Evolutionary conservation across 768 basidiomycete genomes (phyloP), one percentile per base, ranked within the genome.

Genomic region (Obba rivulosa): DNA sequence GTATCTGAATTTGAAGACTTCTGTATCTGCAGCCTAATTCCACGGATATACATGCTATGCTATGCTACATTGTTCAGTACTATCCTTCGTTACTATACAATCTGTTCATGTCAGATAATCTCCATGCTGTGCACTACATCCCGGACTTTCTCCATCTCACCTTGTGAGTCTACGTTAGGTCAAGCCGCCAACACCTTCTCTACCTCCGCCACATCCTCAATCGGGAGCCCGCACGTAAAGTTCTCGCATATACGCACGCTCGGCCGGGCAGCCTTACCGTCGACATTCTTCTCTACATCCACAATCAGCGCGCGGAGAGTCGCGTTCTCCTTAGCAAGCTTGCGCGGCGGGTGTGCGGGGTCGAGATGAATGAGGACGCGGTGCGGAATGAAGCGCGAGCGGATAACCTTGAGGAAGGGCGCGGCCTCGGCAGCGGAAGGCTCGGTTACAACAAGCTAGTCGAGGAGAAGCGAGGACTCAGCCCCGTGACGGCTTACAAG

Each of bases 201-300:
- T 34, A 62, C 52, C 53, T 53, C 62, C 18, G 43, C 50, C 9
- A 52, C 41, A 37, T 56, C 54, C 34, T 53, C 47, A 16, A 62
- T 43, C 11, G 60, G 60, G 20, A 58, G 34, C 8, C 60, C 55
- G 34, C 60, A 62, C 14, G 57, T 40, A 41, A 62, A 59, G 53
- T 57, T 56, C 54, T 59, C 53, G 49, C 60, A 62, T 13, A 62
- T 41, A 7, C 57, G 56, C 11, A 59, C 58, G 37, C 52, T 57
- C 31, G 56, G 52, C 50, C 13, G 23, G 22, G 28, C 18, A 16
- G 42, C 45, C 20, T 3, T 13, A 3, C 17, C 44, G 13, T 21
- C 49, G 2, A 5, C 34, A 7, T 47, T 41, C 17, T 43, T 28
- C 14, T 52, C 50, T 3, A 39, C 21, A n/a, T 43, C 45, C 16